Evolutionary conservation across 345 rosid species (phyloP), one percentile per base, ranked within the genome.

Genomic region (Adansonia digitata): DNA sequence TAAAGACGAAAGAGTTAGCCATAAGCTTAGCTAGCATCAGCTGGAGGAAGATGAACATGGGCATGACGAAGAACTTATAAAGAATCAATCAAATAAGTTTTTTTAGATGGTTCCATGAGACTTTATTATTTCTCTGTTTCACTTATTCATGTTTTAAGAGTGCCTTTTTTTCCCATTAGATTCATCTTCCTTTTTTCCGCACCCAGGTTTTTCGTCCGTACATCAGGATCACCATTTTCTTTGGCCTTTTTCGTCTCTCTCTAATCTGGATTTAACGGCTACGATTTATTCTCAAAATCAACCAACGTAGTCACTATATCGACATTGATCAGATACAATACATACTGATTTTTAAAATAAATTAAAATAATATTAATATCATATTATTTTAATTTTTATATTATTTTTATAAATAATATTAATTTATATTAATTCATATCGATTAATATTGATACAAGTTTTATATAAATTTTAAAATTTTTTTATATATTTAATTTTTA

Each of bases 121-220:
- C n/a, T 49, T n/a, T 18, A 35, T 10, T 18, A 18, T 17, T n/a
- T 12, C 5, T 17, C 14, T 45, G 5, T 8, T 20, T 29, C 12
- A 11, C 17, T 43, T 48, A 51, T 37, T 1, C 5, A 15, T 24
- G 8, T 2, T 20, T 43, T 69, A 4, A 7, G 37, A 22, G 64
- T 66, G 37, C 62, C 26, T 43, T 77, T 64, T 2, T 29, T 20
- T 43, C 51, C 62, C 49, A 52, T 65, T 43, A 66, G n/a, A 27
- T 27, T 57, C 22, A 61, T 61, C 35, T 61, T 46, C 4, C n/a
- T 43, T 48, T 48, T 17, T n/a, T n/a, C n/a, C n/a, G n/a, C n/a
- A n/a, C n/a, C 49, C 77, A 46, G 10, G 55, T 55, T 39, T 77
- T 40, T 22, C 46, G 62, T 77, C 73, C 77, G 80, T 72, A 77